These are phyloP conservation scores for Debaryomyces psychrophilus DNA, from an alignment of 1,139 yeast species.

Conservation along the genomic window DNA sequence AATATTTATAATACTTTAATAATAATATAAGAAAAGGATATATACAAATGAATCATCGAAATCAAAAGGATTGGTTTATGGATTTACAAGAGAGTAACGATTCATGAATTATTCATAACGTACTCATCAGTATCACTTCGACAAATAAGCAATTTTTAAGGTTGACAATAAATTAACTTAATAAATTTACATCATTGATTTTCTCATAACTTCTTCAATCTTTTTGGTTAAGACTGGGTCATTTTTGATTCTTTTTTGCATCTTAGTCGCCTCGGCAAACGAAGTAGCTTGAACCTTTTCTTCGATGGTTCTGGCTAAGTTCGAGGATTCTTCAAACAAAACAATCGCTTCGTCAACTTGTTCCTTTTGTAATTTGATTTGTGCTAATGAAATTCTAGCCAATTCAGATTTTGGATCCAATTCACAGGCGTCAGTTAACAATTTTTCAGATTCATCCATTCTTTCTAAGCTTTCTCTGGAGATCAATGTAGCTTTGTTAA, in stretches of 20 bases:
- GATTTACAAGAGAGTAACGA: slow-evolving; percentile 7
- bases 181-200: slow-evolving; percentile 17
- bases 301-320: slow-evolving; percentile 77
- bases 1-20: slow-evolving; percentile 2
- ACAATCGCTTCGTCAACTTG: slow-evolving; percentile 79
- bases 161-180: not conserved
- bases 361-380: slow-evolving; percentile 82
- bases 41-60: slow-evolving; percentile 13
- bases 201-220: slow-evolving; percentile 49
- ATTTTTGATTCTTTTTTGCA: slow-evolving; percentile 70
- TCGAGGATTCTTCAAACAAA: slow-evolving; percentile 80
- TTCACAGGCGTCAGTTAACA: slow-evolving; percentile 76
- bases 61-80: slow-evolving; percentile 7
- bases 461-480: slow-evolving; percentile 59
- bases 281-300: slow-evolving; percentile 93
- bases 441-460: slow-evolving; percentile 63
- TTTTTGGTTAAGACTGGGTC: slow-evolving; percentile 61
- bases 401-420: slow-evolving; percentile 87
- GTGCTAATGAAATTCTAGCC: slow-evolving; percentile 89
- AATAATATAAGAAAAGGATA: slow-evolving; percentile 10
- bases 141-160: slow-evolving; percentile 3
- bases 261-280: slow-evolving; percentile 87
- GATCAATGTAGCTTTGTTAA: slow-evolving; percentile 83
- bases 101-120: not conserved
- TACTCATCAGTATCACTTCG: not conserved